phyloP scores from a whole-genome alignment of 2,329 filamentous ascomycete species.

The Stachybotrys chlorohalonatus region DNA sequence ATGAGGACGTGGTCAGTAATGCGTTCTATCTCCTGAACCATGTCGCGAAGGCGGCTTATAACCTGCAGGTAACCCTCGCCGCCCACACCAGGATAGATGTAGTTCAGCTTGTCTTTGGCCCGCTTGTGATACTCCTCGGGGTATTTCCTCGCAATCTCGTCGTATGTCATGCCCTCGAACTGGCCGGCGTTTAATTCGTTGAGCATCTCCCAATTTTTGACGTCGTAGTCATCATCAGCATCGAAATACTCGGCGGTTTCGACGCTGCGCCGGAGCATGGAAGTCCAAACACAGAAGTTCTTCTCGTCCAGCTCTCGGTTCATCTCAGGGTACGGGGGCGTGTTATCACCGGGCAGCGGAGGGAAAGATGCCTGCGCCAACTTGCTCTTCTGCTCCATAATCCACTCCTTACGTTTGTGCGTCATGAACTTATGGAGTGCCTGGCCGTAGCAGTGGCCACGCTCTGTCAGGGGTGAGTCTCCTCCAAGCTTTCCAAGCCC shows the following conservation, averaged over 20 bases:
- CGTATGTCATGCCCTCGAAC: constrained; percentile 93
- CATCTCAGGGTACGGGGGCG: constrained; percentile 87
- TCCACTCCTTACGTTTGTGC: constrained; percentile 70
- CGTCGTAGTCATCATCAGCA: constrained; percentile 83
- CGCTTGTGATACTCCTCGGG: constrained; percentile 77
- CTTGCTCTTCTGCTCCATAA: constrained; percentile 72
- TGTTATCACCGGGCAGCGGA: constrained; percentile 83
- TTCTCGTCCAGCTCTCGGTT: constrained; percentile 63
- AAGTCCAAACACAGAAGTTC: constrained; percentile 97
- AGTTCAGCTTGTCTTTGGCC: constrained; percentile 79
- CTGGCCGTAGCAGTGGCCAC: constrained; percentile 69
- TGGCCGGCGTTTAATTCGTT: constrained; percentile 90
- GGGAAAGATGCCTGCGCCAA: constrained; percentile 72
- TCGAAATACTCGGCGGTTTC: constrained; percentile 87
- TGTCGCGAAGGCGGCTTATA: constrained; percentile 87
- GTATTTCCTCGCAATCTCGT: constrained; percentile 72
- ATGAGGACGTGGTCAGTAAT: constrained; percentile 94
- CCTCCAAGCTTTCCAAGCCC: constrained; percentile 82
- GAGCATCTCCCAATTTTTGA: constrained; percentile 96
- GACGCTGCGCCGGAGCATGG: constrained; percentile 85
- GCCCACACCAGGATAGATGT: constrained; percentile 91
- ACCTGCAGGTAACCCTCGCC: constrained; percentile 96
- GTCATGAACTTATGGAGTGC: constrained; percentile 80
- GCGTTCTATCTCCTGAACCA: constrained; percentile 94
- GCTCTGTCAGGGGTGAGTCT: constrained; percentile 73